Evolutionary conservation across 495 filamentous ascomycete species (phyloP), one percentile per base, ranked within the genome.

Genomic region (Talaromyces adpressus): DNA sequence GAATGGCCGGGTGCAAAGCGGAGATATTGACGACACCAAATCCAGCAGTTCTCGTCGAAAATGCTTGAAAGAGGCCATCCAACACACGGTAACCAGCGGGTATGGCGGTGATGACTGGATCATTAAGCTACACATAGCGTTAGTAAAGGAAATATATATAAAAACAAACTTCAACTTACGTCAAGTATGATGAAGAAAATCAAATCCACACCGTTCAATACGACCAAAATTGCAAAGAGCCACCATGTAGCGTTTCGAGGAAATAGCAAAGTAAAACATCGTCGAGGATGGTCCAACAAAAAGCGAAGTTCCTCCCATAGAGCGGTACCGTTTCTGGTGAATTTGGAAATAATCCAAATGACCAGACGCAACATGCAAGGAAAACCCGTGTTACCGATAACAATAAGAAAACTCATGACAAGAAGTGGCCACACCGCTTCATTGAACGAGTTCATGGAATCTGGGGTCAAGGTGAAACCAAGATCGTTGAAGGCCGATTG

Each of bases 211-310:
- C 81, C 85, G 69, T 98, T 98, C 65, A 98, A 80, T 3, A 85
- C 66, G 6, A 94, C 78, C n/a, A 98, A 78, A 62, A 96, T 87
- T 63, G 86, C 87, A 72, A 97, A 94, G 2, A 98, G 83, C 91
- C 91, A 95, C 93, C 92, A 97, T 9, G 90, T 97, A n/a, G 93
- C 92, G 54, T 85, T 85, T 0, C 87, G 84, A 6, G 92, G 93
- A 69, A 98, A 98, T 0, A 98, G 79, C 22, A 98, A 81, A 0
- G 93, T 97, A 71, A 97, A 98, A 74, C 93, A 98, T 39, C 94
- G 88, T 65, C 93, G 88, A 25, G 93, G 93, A 68, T 98, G 94
- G 69, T 97, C 93, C 25, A 98, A 82, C 20, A 98, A 81, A 70
- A 98, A 98, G 61, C 84, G 84, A 30, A 97, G 71, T 71, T 97